A percentile compares a stretch with the other conserved stretches of the same genome.
Conservation (phyloP, 805 yeast species). For the Candida gorgasii region DNA sequence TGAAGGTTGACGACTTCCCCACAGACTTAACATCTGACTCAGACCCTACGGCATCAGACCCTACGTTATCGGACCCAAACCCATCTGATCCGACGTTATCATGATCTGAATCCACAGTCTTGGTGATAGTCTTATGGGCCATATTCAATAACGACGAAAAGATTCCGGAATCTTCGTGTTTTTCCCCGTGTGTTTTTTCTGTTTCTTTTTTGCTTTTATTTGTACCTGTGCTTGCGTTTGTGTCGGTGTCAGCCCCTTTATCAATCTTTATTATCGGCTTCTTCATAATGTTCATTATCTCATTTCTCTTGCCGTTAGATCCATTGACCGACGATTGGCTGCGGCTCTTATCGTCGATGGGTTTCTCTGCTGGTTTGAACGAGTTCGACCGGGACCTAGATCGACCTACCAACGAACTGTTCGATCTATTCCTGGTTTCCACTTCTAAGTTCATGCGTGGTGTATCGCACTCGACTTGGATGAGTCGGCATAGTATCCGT, state of each 20-base stretch:
- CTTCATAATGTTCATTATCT: not conserved
- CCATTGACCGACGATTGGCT: not conserved
- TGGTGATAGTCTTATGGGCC: constrained; percentile 48
- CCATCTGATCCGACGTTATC: constrained; percentile 1
- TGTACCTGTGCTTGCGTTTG: no score
- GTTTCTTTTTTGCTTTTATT: not conserved
- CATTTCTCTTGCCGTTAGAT: not conserved
- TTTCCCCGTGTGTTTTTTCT: not conserved
- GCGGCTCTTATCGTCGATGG: constrained; percentile 2
- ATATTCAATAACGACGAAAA: constrained; percentile 46
- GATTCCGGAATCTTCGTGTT: constrained; percentile 32
- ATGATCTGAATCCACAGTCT: constrained; percentile 13
- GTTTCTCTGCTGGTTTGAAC: constrained; percentile 3
- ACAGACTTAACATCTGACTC: constrained; percentile 1
- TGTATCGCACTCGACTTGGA: not conserved
- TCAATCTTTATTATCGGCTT: not conserved
- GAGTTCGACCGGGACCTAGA: constrained; percentile 10
- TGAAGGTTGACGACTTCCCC: constrained; percentile 13
- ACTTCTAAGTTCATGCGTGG: constrained; percentile 9
- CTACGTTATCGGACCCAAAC: not conserved
- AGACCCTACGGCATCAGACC: not conserved
- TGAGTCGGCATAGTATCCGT: no score
- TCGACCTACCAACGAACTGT: constrained; percentile 7
- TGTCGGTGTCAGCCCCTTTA: not conserved
- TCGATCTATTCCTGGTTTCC: constrained; percentile 10